Base-by-base conservation (phyloP, 2,329 filamentous ascomycete genomes). In the Colletotrichum cordylinicola region DNA sequence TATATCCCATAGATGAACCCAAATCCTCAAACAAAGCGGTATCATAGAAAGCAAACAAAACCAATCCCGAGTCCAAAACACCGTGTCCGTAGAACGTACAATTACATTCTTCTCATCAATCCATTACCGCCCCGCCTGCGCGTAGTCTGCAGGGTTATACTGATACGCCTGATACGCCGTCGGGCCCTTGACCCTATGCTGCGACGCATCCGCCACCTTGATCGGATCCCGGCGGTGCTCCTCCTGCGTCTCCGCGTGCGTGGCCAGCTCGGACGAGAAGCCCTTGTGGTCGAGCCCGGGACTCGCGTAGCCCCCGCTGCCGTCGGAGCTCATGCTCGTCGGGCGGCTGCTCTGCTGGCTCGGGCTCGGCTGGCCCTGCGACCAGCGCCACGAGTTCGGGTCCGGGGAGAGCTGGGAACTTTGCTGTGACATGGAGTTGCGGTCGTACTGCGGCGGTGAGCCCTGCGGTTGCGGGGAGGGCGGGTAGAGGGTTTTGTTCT, bases 241-340 rank as follows among this genome's bases (percentile, higher is more conserved):
- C 78, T 89, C 88, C 1, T 76, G 79, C 2, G 86, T 87, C 82
- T 91, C 89, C 10, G 80, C 80, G 74, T 90, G 89, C 4, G 89
- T 86, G 4, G 87, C 74, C 31, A 91, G 76, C 71, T 89, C 88
- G 0, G 84, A 83, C 0, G 87, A 78, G 71, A 86, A 88, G 2
- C 80, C 81, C 78, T 86, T 86, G 67, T 84, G 83, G n/a, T 86
- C 85, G 1, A 86, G 80, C 3, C 80, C 82, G 0, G 87, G 87
- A 1, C 86, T 88, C 3, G 81, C 78, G 31, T 83, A 83, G 1
- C 84, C 84, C 77, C 81, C 55, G 79, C 79, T 78, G 48, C 71
- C 56, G n/a, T 79, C 78, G 8, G 77, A 77, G 3, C 86, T 86
- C 1, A 81, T 79, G 0, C 86, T 87, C 6, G 80, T 82, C 1